Evolutionary conservation across 768 basidiomycete species (phyloP).

Genomic region (Termitomyces sp.): DNA sequence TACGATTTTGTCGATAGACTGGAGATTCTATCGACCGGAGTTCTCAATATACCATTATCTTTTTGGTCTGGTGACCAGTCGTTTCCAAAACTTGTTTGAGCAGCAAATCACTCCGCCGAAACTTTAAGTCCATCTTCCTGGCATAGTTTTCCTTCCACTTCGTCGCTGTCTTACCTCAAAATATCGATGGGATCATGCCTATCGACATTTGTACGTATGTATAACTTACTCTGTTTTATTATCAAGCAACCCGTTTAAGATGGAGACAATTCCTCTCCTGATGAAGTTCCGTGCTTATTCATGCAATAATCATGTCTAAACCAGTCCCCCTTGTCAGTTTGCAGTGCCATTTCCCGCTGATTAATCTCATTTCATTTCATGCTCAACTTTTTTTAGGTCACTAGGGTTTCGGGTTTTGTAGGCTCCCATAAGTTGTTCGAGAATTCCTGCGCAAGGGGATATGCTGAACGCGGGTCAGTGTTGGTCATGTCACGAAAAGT

Average conservation of each 20-base stretch:
- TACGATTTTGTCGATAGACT: slow-evolving; percentile 6
- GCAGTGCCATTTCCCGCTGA: neutral
- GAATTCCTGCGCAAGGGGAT: slow-evolving; percentile 10
- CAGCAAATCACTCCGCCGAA: neutral
- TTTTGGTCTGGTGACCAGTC: slow-evolving; percentile 1
- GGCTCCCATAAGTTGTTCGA: slow-evolving; percentile 11
- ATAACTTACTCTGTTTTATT: neutral
- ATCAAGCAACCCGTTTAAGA: neutral
- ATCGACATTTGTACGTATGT: too few relatives aligned
- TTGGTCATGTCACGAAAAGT: neutral
- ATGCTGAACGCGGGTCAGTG: slow-evolving; percentile 14
- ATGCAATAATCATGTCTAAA: neutral
- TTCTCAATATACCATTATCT: slow-evolving; percentile 4
- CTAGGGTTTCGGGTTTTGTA: slow-evolving; percentile 14
- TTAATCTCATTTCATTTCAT: neutral
- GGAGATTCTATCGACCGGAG: slow-evolving; percentile 3
- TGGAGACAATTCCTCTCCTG: neutral
- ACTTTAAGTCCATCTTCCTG: too few relatives aligned
- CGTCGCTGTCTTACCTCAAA: too few relatives aligned
- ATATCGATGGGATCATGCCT: neutral
- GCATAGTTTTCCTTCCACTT: too few relatives aligned
- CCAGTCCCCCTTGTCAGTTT: neutral
- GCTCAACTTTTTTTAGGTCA: slow-evolving; percentile 5
- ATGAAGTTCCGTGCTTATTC: neutral
- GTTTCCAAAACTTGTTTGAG: neutral